These are phyloP conservation scores for Chytriomyces hyalinus DNA, from an alignment of 192 early-diverging fungal species.

Conservation along the genomic window DNA sequence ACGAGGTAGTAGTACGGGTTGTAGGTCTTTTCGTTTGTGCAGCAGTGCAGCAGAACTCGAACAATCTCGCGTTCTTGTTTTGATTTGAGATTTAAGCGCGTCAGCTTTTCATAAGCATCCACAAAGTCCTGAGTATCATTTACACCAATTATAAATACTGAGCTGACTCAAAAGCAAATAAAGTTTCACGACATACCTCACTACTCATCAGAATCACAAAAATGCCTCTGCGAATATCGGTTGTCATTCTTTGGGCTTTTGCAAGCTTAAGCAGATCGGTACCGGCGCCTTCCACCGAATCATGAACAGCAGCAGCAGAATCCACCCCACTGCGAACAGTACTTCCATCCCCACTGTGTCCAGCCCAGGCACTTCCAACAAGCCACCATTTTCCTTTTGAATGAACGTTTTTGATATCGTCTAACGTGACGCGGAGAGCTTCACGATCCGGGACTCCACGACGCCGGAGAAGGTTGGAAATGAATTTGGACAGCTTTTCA, in stretches of 20 bases:
- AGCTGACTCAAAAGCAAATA: not conserved
- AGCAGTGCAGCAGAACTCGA: constrained; percentile 89
- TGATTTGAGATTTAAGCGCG: constrained; percentile 82
- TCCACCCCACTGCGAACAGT: constrained; percentile 10
- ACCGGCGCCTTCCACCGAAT: not conserved
- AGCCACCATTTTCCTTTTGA: constrained; percentile 99
- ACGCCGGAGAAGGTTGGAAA: constrained; percentile 20
- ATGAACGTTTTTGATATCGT: constrained; percentile 81
- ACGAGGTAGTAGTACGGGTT: constrained; percentile 96
- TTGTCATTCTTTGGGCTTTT: constrained; percentile 92
- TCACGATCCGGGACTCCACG: constrained; percentile 27
- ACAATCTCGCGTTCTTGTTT: constrained; percentile 96
- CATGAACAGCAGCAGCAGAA: not conserved
- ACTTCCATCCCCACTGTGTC: constrained; percentile 61
- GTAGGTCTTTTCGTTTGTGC: constrained; percentile 82
- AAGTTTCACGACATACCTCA: constrained; percentile 60
- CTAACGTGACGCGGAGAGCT: constrained; percentile 75
- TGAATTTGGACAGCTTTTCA: constrained; percentile 57
- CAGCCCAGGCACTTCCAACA: constrained; percentile 92
- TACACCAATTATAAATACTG: not conserved
- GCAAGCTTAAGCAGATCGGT: constrained; percentile 77
- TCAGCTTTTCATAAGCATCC: constrained; percentile 87
- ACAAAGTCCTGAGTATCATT: constrained; percentile 76
- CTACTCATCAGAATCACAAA: constrained; percentile 91
- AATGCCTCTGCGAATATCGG: constrained; percentile 88